phyloP scores from a whole-genome alignment of 2,329 filamentous ascomycete genomes.

The Ophiostoma piceae region DNA sequence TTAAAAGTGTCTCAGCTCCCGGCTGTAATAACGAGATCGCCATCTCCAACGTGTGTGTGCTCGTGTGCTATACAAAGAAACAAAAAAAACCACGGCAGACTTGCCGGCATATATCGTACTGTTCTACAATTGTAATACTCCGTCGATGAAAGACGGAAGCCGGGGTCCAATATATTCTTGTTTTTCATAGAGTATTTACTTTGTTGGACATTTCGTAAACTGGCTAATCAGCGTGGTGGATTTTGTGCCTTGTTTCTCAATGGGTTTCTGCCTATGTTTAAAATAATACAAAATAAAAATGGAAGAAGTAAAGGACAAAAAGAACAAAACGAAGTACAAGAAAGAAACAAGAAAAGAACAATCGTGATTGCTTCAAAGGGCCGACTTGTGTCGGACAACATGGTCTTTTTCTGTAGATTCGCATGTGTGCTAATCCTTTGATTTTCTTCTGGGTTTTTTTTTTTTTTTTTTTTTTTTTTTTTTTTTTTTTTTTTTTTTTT shows the following conservation, averaged over 20 bases:
- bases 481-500: too few relatives aligned
- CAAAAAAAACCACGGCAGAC: not conserved
- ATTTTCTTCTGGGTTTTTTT: not conserved
- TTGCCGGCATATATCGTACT: not conserved
- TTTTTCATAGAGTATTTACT: not conserved
- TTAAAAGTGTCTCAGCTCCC: not conserved
- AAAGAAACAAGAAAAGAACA: too few relatives aligned
- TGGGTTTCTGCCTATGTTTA: too few relatives aligned
- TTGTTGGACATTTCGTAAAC: not conserved
- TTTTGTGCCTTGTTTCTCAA: not conserved
- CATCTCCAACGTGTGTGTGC: not conserved
- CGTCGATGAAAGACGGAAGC: not conserved
- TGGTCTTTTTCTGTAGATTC: not conserved
- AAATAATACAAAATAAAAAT: too few relatives aligned
- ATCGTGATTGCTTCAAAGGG: not conserved
- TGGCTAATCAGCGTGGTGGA: not conserved
- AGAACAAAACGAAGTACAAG: too few relatives aligned
- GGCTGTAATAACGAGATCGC: conserved; percentile 7
- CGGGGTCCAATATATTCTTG: not conserved
- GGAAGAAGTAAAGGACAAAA: too few relatives aligned
- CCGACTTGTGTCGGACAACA: not conserved
- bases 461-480: not conserved
- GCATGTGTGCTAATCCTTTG: too few relatives aligned
- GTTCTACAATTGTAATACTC: not conserved
- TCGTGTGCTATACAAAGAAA: not conserved